Conservation (phyloP, 805 yeast genomes). For the Scheffersomyces stipitis region DNA sequence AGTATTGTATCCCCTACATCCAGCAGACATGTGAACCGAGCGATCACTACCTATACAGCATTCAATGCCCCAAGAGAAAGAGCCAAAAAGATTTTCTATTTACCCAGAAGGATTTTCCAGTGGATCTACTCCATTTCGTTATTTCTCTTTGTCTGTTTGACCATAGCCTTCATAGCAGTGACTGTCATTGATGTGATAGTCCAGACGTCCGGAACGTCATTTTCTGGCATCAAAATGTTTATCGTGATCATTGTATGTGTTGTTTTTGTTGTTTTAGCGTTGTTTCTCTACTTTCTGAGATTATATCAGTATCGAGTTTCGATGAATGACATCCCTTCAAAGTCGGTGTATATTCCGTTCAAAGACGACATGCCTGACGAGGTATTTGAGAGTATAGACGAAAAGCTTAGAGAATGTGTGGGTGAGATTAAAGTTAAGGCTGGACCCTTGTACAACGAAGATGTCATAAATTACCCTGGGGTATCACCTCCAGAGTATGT, state of each 20-base stretch:
- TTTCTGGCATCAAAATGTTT: conserved; percentile 75
- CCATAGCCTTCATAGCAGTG: conserved; percentile 61
- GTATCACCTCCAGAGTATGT: conserved; percentile 42
- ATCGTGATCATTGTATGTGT: conserved; percentile 75
- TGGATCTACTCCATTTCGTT: conserved; percentile 51
- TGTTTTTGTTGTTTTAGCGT: conserved; percentile 50
- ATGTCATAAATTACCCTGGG: conserved; percentile 38
- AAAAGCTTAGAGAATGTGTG: conserved; percentile 24
- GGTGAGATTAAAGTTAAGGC: conserved; percentile 32
- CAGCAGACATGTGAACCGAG: background rate
- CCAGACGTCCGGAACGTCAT: conserved; percentile 50
- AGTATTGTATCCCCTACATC: background rate
- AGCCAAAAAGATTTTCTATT: conserved; percentile 5
- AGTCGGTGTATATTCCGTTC: conserved; percentile 66
- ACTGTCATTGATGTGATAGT: conserved; percentile 79
- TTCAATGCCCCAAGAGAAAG: background rate
- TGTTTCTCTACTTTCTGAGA: conserved; percentile 58
- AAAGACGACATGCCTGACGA: conserved; percentile 47
- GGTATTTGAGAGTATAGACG: conserved; percentile 24
- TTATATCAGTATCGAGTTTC: conserved; percentile 56
- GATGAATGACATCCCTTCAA: conserved; percentile 68
- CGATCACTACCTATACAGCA: background rate
- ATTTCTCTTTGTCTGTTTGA: conserved; percentile 31
- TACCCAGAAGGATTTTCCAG: conserved; percentile 20
- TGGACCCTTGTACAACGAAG: conserved; percentile 31